phyloP scores from a whole-genome alignment of 1,284 basidiomycete species.

The Puccinia sorghi region DNA sequence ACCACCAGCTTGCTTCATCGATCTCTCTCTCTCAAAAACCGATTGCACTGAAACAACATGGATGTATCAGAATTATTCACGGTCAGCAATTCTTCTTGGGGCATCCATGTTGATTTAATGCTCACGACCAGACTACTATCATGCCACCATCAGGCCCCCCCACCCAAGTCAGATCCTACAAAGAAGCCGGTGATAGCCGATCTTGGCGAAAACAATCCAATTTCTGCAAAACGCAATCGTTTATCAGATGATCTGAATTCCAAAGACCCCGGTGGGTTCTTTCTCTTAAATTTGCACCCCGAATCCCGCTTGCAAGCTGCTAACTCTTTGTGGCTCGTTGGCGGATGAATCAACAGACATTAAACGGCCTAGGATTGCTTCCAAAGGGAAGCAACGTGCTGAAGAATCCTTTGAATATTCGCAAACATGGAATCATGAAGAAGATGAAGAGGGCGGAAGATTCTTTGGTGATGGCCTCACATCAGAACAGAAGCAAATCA shows the following conservation, averaged over 20 bases:
- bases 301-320: neutral
- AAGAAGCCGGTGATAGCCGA: conserved; percentile 28
- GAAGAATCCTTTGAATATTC: conserved; percentile 27
- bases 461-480: conserved; percentile 47
- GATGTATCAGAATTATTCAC: conserved; percentile 44
- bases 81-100: neutral
- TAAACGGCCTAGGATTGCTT: conserved; percentile 22
- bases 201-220: neutral
- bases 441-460: conserved; percentile 46
- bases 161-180: conserved; percentile 43
- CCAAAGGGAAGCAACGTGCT: conserved; percentile 44
- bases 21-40: neutral
- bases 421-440: conserved; percentile 7
- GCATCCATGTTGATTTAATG: neutral
- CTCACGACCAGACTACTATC: neutral
- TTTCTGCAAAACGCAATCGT: conserved; percentile 19
- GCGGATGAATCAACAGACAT: conserved; percentile 1
- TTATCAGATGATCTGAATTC: conserved; percentile 13
- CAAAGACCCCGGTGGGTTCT: neutral
- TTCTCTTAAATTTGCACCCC: neutral
- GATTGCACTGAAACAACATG: conserved; percentile 17
- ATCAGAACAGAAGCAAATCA: conserved; percentile 40
- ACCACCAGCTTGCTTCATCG: neutral
- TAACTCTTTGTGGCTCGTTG: conserved; percentile 8
- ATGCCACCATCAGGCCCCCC: conserved; percentile 12